Base-by-base conservation (phyloP, 2,329 filamentous ascomycete genomes). In the Pseudogymnoascus sp. region DNA sequence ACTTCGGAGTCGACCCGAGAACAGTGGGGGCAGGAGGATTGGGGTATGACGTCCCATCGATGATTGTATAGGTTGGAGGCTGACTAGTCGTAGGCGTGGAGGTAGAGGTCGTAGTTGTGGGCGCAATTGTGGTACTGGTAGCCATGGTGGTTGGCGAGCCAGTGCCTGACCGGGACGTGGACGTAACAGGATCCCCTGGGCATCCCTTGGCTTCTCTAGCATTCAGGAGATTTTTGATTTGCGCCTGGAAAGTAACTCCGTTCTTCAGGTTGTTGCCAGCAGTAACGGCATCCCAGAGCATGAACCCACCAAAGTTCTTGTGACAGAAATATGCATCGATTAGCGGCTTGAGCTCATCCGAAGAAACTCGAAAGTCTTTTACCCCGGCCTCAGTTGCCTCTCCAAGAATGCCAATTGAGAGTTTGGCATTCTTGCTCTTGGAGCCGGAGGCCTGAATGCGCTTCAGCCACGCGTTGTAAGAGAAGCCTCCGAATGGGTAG, bases 271-370 rank as follows among this genome's bases (percentile, higher is more conserved):
- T 69, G 56, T 67, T 63, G 19, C 67, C 53, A 1, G 70, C 67
- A 47, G 47, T 60, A 8, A 68, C 70, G 8, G 70, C 70, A 16
- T 74, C 72, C 68, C 70, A 73, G 35, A 74, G 19, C 72, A 73
- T 74, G n/a, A 74, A 66, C 66, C 72, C 72, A 62, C 71, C 72
- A 35, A 74, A 73, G 7, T 70, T 62, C 13, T 62, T 10, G 13
- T 68, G 59, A 1, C 37, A 33, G 19, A 68, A 65, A 63, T 68
- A 71, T 7, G 63, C 64, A n/a, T 59, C 26, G 44, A 73, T 68
- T 24, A 74, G 62, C 1, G 53, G 63, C 31, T 70, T 62, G 2
- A 66, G 69, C 50, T 72, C 68, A 21, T 62, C 29, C n/a, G 24
- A n/a, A 29, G 70, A 64, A 7, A 38, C 40, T 37, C 59, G 64